Base-by-base conservation (phyloP, 75 land plant genomes). In the Gnetum montanum region DNA sequence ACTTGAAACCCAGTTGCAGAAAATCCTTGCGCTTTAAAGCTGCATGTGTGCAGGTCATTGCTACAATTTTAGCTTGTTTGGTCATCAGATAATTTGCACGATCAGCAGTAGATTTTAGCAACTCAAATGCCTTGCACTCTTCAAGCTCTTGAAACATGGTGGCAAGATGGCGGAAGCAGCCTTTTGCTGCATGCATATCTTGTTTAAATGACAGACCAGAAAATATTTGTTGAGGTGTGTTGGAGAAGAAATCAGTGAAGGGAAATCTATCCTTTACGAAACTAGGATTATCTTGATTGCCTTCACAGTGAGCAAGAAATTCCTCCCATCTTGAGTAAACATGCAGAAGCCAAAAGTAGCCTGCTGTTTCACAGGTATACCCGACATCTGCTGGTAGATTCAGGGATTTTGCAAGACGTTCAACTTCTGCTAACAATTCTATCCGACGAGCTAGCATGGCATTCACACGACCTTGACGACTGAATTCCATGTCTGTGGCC, bases 41-140 rank as follows among this genome's bases (percentile, higher is more conserved):
- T 30, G 99, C 99, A 76, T 94, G 99, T 36, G 99, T 94, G 65
- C 99, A 94, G 20, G 99, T 94, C 99, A 94, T 94, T 5, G 99
- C 99, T 5, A 94, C 99, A 49, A 94, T 90, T 61, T 94, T 94
- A 23, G 99, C 99, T 61, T 94, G 99, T 61, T 90, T 94, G 2
- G 96, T 86, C 99, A 94, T 94, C 41, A 94, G 60, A 57, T 94
- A 94, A 64, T 94, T 94, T 55, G 99, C 92, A 44, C 99, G 67
- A 65, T 94, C 99, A 59, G 84, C 92, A 37, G 91, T 90, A 59
- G 91, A 82, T 52, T 94, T 94, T 6, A 94, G 81, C 54, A 94
- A 68, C 68, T 94, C 99, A 81, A 94, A 94, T 41, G 96, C 99
- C 51, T 84, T 76, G 36, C 99, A 94, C 62, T 94, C 99, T 69